A percentile compares a stretch with the other conserved stretches of the same genome.
Conservation (phyloP, 768 basidiomycete species). For the Agrocybe praecox region DNA sequence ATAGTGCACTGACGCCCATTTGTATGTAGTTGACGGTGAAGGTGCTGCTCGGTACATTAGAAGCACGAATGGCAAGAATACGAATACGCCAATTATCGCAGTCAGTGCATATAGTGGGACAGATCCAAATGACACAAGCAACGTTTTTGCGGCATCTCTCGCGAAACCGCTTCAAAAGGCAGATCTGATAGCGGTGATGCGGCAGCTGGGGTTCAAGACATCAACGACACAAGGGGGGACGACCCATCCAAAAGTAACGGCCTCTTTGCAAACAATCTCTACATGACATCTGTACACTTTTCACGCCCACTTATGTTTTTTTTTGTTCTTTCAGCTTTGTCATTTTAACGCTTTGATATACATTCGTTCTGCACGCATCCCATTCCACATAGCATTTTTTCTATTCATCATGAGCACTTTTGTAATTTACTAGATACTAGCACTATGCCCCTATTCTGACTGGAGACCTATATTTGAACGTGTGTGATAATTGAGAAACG, state of each 20-base stretch:
- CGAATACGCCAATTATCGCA: constrained; percentile 89
- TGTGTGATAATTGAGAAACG: constrained; percentile 10
- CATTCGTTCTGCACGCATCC: constrained; percentile 32
- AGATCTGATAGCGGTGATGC: constrained; percentile 76
- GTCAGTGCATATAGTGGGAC: constrained; percentile 85
- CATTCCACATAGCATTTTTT: constrained; percentile 24
- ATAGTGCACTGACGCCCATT: background rate
- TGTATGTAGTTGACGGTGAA: constrained; percentile 81
- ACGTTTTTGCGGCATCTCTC: constrained; percentile 79
- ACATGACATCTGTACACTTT: constrained; percentile 34
- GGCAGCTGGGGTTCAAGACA: constrained; percentile 90
- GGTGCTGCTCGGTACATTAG: constrained; percentile 97
- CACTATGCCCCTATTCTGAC: constrained; percentile 16
- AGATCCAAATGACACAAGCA: constrained; percentile 64
- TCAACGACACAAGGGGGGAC: constrained; percentile 65
- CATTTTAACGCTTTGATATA: constrained; percentile 37
- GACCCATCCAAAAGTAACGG: constrained; percentile 53
- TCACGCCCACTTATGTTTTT: constrained; percentile 12
- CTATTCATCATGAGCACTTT: constrained; percentile 36
- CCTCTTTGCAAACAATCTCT: constrained; percentile 36
- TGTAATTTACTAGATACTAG: constrained; percentile 49
- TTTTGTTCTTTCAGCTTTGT: constrained; percentile 31
- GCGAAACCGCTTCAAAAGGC: constrained; percentile 90
- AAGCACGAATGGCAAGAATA: constrained; percentile 94
- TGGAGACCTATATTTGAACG: constrained; percentile 12